Base-by-base conservation (phyloP, 495 filamentous ascomycete species). In the Tuber melanosporum region DNA sequence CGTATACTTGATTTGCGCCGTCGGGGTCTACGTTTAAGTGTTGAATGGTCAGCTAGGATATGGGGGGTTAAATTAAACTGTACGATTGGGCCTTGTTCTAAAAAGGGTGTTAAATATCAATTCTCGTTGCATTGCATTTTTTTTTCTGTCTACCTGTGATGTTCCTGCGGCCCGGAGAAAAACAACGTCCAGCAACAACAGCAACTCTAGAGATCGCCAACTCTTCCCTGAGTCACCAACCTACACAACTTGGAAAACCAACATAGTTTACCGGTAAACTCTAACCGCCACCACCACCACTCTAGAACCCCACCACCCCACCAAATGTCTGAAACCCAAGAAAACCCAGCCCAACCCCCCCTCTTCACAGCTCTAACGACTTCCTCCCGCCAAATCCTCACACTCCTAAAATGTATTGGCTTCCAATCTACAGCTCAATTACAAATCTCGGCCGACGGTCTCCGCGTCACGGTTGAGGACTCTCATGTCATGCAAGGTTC, bases 1-100 rank as follows among this genome's bases (percentile, higher is more conserved):
- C 70, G 94, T 98, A 36, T 97, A 93, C 87, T 95, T 97, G 91
- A 98, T 99, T 84, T 99, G 95, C 85, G 95, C 94, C 39, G 95
- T 94, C 84, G 95, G 95, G 83, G 96, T 99, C 83, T 99, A 99
- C 91, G 95, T 99, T 85, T 99, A 90, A 87, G 46, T 75, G 84
- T 86, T 86, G 85, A 52, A 73, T 57, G 14, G 19, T 44, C 47
- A 78, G 41, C 69, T 43, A 69, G 77, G 74, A 52, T 14, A 72
- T 46, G 74, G 47, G 49, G 52, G 46, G 76, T 42, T n/a, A 52
- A 76, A 74, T 42, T 80, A 52, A 76, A 74, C 45, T 80, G 70
- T 74, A 69, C 74, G 75, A 74, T 76, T 75, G 74, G 49, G 26
- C 26, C 26, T 32, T 36, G 57, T 66, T 66, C 57, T 66, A 36